Evolutionary conservation across 495 filamentous ascomycete species (phyloP).

Genomic region (Neurospora sp.): DNA sequence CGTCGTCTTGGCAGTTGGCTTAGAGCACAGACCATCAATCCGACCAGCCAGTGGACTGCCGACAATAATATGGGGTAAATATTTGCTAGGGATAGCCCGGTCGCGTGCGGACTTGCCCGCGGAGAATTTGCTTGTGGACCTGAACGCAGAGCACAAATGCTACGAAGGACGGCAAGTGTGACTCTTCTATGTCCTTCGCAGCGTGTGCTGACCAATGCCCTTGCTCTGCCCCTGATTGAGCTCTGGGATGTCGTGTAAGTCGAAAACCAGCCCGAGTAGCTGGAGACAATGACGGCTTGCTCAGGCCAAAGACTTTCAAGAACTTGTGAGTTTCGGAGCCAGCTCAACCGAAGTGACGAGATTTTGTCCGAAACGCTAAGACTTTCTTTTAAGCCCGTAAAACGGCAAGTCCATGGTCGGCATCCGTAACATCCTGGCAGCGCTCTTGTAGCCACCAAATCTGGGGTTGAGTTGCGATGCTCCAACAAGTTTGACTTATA

Average conservation of each 20-base stretch:
- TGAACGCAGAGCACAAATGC: not conserved
- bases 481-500: not conserved
- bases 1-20: not conserved
- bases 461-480: not conserved
- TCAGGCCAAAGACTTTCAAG: not conserved
- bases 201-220: not conserved
- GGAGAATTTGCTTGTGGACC: not conserved
- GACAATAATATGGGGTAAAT: not conserved
- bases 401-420: too few species aligned
- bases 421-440: not conserved
- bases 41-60: not conserved
- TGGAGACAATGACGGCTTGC: not conserved
- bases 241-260: not conserved
- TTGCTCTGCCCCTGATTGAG: not conserved
- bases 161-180: not conserved
- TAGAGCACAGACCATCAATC: not conserved
- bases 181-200: not conserved
- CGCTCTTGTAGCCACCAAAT: not conserved
- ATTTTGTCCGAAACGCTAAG: not conserved
- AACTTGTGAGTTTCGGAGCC: not conserved
- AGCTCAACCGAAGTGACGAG: not conserved
- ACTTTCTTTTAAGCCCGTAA: not conserved
- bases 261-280: not conserved
- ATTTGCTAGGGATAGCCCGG: not conserved
- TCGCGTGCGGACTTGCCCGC: not conserved